Evolutionary conservation across 2,329 filamentous ascomycete genomes (phyloP).

Genomic region (Pyrenochaeta sp.): DNA sequence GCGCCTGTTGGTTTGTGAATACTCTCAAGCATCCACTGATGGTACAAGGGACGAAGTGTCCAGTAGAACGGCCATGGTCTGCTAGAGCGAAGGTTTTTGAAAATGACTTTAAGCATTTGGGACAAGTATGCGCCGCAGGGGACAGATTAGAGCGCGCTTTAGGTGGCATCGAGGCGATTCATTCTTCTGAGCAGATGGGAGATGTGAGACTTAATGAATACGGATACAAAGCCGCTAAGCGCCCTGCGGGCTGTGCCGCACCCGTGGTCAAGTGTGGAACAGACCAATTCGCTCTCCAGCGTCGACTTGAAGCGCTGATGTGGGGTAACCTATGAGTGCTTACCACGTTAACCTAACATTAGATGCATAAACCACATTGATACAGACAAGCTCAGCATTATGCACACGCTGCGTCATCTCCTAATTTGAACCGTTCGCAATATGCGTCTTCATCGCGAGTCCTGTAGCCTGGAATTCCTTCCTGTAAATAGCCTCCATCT

Average conservation of each 20-base stretch:
- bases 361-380: not conserved
- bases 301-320: too few species aligned
- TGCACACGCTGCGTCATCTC: not conserved
- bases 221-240: not conserved
- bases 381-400: not conserved
- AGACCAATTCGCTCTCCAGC: too few species aligned
- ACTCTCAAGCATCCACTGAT: not conserved
- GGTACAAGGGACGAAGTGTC: not conserved
- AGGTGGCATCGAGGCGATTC: not conserved
- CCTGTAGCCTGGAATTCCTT: conserved; percentile 15
- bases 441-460: not conserved
- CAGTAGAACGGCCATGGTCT: not conserved
- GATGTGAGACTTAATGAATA: not conserved
- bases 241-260: not conserved
- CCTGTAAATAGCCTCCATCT: conserved; percentile 54
- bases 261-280: too few species aligned
- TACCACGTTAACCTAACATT: too few species aligned
- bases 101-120: not conserved
- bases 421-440: not conserved
- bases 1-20: not conserved
- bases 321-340: too few species aligned
- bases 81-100: not conserved
- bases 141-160: not conserved
- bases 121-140: not conserved
- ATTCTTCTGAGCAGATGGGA: not conserved